These are phyloP conservation scores for Aspergillus homomorphus DNA, from an alignment of 495 filamentous ascomycete genomes.

Conservation along the genomic window DNA sequence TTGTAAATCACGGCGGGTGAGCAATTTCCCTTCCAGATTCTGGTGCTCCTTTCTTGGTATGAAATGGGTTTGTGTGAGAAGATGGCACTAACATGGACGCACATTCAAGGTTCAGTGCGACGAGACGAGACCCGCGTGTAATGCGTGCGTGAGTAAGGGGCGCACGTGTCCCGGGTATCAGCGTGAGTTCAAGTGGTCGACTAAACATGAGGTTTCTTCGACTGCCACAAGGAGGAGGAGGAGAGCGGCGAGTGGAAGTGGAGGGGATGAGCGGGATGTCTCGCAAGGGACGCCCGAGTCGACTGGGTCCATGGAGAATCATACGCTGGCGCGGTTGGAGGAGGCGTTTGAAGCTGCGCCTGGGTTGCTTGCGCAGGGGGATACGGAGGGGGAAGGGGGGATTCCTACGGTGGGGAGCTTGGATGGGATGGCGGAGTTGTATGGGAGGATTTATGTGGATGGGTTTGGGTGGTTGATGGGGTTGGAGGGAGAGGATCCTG, in stretches of 20 bases:
- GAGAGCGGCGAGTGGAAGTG: not conserved
- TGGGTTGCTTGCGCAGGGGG: not conserved
- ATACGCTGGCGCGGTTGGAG: not conserved
- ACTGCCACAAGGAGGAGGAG: no score
- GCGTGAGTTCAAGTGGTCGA: slow-evolving; percentile 1
- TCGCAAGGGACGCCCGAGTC: not conserved
- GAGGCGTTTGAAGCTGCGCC: not conserved
- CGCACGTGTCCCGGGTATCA: not conserved
- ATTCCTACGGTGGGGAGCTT: not conserved
- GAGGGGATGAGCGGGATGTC: not conserved
- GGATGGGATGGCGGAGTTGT: not conserved
- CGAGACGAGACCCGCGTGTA: not conserved
- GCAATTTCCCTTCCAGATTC: not conserved
- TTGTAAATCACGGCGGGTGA: not conserved
- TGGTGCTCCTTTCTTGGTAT: not conserved
- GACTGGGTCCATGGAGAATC: not conserved
- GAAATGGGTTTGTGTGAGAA: not conserved
- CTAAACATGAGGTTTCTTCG: not conserved
- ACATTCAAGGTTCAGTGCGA: not conserved
- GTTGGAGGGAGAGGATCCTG: not conserved
- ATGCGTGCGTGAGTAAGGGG: not conserved
- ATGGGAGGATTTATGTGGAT: not conserved
- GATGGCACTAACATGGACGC: not conserved
- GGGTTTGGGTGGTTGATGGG: not conserved
- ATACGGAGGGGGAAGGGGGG: no score